These are phyloP conservation scores for Sclerotinia nivalis DNA, from an alignment of 2,329 filamentous ascomycete species.

Conservation along the genomic window DNA sequence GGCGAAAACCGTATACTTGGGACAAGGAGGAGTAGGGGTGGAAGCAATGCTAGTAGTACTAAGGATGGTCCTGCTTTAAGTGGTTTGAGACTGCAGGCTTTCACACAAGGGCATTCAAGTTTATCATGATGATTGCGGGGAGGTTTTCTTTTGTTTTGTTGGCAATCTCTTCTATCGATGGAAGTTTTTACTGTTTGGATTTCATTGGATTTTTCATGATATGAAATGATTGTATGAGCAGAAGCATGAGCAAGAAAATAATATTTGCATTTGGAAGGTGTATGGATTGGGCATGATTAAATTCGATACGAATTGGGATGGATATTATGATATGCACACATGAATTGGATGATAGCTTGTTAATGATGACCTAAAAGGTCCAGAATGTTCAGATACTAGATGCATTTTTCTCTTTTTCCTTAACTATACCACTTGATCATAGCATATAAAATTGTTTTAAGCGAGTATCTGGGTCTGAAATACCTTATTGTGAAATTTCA, in stretches of 20 bases:
- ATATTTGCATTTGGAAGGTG: constrained; percentile 14
- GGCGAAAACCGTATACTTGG: constrained; percentile 23
- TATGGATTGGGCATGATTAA: constrained; percentile 16
- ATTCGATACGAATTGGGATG: constrained; percentile 14
- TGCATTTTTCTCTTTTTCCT: background rate
- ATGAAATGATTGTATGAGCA: constrained; percentile 16
- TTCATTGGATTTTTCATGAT: constrained; percentile 8
- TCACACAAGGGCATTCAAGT: constrained; percentile 16
- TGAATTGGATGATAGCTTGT: constrained; percentile 10
- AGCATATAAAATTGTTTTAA: constrained; percentile 13
- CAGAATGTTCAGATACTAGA: constrained; percentile 14
- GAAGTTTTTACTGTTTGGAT: background rate
- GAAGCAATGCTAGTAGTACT: constrained; percentile 29
- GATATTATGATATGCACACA: constrained; percentile 13
- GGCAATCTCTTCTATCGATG: background rate
- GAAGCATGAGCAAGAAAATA: constrained; percentile 12
- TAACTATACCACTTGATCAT: constrained; percentile 17
- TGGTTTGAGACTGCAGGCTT: constrained; percentile 15
- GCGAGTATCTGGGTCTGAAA: background rate
- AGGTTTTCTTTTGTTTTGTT: background rate
- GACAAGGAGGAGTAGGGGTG: constrained; percentile 25
- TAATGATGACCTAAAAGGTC: constrained; percentile 15
- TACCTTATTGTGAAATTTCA: background rate
- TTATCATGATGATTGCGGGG: constrained; percentile 5
- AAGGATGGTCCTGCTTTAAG: constrained; percentile 23